Base-by-base conservation (phyloP, 1,284 basidiomycete species). In the Sanguinoderma infundibulare region DNA sequence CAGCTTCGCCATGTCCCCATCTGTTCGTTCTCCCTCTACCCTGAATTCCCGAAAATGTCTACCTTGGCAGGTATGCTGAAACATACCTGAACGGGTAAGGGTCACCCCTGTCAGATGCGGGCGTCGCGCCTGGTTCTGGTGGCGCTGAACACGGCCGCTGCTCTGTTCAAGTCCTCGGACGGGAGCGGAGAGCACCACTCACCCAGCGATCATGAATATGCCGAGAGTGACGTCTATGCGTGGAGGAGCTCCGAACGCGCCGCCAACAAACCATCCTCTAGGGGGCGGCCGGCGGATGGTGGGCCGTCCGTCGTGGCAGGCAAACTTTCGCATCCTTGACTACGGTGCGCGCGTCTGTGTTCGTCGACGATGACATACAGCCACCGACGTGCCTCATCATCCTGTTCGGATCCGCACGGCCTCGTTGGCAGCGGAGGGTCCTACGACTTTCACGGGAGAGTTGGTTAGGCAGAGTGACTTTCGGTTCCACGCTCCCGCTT, bases 21-120 rank as follows among this genome's bases (percentile, higher is more conserved):
- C 46, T 32, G 42, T 42, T 24, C 6, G 44, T 30, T 22, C 26
- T 28, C 46, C 52, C 38, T 30, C 38, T 14, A 53, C 52, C 52
- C 52, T 53, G 52, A 38, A 42, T 30, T 53, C 5, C 50, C 42
- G 56, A 26, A 26, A 35, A 36, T 28, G 20, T 52, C 34, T 30
- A 36, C 50, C 40, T 54, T 51, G 50, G 51, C 50, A 20, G 44
- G 30, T 20, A 50, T 28, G 42, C 50, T 64, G 63, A 61, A 61
- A 64, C 63, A 39, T 30, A 20, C 59, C 56, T 36, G 17, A 46
- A 38, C 34, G 17, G 35, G 26, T 24, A 52, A 14, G 38, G 9
- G 9, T 7, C 38, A 36, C 53, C 57, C 61, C 61, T 55, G 34
- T 46, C 35, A 24, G 24, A 9, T 38, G 53, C 47, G 56, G 44